Evolutionary conservation across 2,329 filamentous ascomycete species (phyloP).

Genomic region (Xylaria polymorpha): DNA sequence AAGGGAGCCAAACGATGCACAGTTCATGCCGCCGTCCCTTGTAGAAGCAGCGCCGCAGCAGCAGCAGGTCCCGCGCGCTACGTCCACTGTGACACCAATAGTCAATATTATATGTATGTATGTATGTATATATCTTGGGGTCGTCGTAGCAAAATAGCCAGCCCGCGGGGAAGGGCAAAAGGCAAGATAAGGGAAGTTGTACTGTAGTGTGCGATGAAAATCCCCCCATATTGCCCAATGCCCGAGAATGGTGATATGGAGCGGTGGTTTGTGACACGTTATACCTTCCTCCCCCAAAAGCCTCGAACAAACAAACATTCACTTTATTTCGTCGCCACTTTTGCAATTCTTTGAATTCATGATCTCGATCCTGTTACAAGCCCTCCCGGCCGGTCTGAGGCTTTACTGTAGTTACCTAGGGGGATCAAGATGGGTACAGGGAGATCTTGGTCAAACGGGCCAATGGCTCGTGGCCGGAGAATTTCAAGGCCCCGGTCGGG

Average conservation of each 20-base stretch:
- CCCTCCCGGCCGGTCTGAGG: not conserved
- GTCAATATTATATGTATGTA: constrained; percentile 15
- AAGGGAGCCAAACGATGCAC: constrained; percentile 29
- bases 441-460: constrained; percentile 20
- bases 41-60: constrained; percentile 18
- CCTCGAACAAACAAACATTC: constrained; percentile 2
- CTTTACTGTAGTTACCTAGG: not conserved
- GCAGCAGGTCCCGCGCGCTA: constrained; percentile 33
- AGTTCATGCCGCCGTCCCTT: constrained; percentile 34
- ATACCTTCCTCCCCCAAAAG: not conserved
- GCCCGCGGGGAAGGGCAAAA: not conserved
- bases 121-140: constrained; percentile 3
- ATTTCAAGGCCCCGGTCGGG: constrained; percentile 20
- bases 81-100: constrained; percentile 17
- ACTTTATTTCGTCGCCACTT: constrained; percentile 6
- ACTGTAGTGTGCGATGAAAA: not conserved
- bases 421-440: not conserved
- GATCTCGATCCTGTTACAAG: not conserved
- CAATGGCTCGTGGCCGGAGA: constrained; percentile 30
- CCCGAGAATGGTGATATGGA: not conserved
- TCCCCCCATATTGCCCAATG: not conserved
- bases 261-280: not conserved
- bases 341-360: not conserved
- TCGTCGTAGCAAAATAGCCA: constrained; percentile 19
- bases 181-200: constrained; percentile 5